Evolutionary conservation across 106 monocot genomes (phyloP), one percentile per base, ranked within the genome.

Genomic region (Platanthera guangdongensis): DNA sequence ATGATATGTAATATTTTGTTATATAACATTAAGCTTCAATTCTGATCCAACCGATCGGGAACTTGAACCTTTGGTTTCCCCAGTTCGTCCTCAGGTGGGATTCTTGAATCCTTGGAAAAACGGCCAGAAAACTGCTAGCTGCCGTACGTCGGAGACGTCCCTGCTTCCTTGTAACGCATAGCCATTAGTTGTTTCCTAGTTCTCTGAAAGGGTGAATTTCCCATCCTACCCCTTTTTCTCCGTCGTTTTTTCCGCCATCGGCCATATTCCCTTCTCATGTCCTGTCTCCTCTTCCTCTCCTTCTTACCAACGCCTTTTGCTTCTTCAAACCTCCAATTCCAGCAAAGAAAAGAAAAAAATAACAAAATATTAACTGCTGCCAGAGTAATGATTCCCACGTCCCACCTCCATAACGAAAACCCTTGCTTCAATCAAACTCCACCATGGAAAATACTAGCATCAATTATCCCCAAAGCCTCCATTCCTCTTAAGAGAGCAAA

Each of bases 391-490:
- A 80, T 86, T 80, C 81, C 72, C 82, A 73, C 81, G 78, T 79
- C 77, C 81, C 80, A 78, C 76, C 81, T 60, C 71, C 7, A 68
- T 8, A 78, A 25, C 32, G 52, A 74, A 83, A 74, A 69, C 48
- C 82, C 52, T 86, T 78, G 62, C 88, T 86, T 92, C 84, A 88
- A 86, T 84, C 91, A 82, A 82, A 88, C 88, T 84, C 86, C 82
- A 83, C 50, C 18, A 30, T 22, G 50, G 50, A 71, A 25, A 47
- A 71, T 51, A 7, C 72, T 10, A 19, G 50, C 72, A 39, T 18
- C 48, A 48, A 48, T 71, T 7, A 6, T 19, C 16, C 16, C 15
- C 22, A 16, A 8, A 16, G 13, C 10, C 30, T 39, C 30, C 18
- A 18, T 47, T 21, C 47, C 73, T 80, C 52, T 19, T 10, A 39